A percentile compares a stretch with the other conserved stretches of the same genome.
Evolutionary conservation across 2,329 filamentous ascomycete genomes (phyloP).

Genomic region (Cercospora janseana): DNA sequence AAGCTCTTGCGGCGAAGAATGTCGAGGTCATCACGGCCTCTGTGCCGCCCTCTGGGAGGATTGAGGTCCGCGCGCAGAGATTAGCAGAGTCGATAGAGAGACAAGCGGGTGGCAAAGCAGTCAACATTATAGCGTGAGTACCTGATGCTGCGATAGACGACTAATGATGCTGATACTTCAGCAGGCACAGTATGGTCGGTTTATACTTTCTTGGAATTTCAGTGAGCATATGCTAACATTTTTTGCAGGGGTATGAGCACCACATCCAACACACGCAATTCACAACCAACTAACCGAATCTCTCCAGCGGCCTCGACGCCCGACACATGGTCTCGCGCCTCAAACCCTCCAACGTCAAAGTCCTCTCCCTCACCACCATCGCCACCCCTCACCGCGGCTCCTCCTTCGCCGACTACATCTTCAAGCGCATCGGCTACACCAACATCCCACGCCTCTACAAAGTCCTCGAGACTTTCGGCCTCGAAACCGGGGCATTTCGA

Average conservation of each 20-base stretch:
- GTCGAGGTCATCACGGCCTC: conserved; percentile 61
- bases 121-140: conserved; percentile 64
- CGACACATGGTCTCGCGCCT: conserved; percentile 63
- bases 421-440: conserved; percentile 55
- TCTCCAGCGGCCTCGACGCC: conserved; percentile 59
- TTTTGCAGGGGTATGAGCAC: conserved; percentile 24
- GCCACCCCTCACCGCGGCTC: conserved; percentile 62
- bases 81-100: conserved; percentile 54
- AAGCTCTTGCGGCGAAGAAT: conserved; percentile 55
- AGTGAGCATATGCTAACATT: conserved; percentile 14
- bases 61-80: conserved; percentile 57
- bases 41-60: conserved; percentile 59
- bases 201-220: neutral
- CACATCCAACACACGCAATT: neutral
- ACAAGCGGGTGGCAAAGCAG: conserved; percentile 55
- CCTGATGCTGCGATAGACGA: neutral
- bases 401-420: conserved; percentile 61
- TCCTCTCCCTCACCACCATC: conserved; percentile 66
- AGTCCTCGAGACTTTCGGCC: conserved; percentile 52
- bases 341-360: conserved; percentile 65
- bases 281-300: conserved; percentile 7
- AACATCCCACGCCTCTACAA: conserved; percentile 57
- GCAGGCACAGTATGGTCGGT: conserved; percentile 26
- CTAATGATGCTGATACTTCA: conserved; percentile 16
- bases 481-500: conserved; percentile 61